Evolutionary conservation across 2,329 filamentous ascomycete genomes (phyloP).

Genomic region (Alternaria sp.): DNA sequence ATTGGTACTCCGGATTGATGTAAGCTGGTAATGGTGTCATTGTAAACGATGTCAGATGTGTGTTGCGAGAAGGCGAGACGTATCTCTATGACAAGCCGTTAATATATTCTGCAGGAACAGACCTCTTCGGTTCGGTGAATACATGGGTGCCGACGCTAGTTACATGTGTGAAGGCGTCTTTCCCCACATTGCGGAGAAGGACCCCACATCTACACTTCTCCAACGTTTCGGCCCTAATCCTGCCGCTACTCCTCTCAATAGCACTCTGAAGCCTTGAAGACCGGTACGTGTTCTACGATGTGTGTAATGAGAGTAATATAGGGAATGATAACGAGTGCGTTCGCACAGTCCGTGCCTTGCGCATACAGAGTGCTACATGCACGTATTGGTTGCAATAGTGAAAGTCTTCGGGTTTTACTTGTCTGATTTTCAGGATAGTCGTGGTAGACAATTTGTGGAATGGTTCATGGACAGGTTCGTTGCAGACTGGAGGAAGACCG

Average conservation of each 20-base stretch:
- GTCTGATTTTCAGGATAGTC: not conserved
- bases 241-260: not conserved
- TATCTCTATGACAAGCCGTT: not conserved
- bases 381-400: not conserved
- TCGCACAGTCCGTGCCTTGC: not conserved
- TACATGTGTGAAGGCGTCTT: not conserved
- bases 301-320: not conserved
- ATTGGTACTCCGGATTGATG: slow-evolving; percentile 53
- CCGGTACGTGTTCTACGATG: not conserved
- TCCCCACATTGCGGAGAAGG: slow-evolving; percentile 29
- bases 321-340: not conserved
- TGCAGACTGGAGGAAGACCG: not conserved
- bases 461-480: not conserved
- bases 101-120: slow-evolving; percentile 8
- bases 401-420: not conserved
- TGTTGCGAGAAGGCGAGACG: not conserved
- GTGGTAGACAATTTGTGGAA: not conserved
- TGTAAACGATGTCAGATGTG: not conserved
- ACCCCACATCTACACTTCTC: slow-evolving; percentile 22
- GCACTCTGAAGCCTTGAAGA: not conserved
- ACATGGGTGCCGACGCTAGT: slow-evolving; percentile 1
- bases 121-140: not conserved
- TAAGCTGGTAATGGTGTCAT: slow-evolving; percentile 40
- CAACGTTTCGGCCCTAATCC: slow-evolving; percentile 3
- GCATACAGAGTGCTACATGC: not conserved